A percentile compares a stretch with the other conserved stretches of the same genome.
Evolutionary conservation across 2,329 filamentous ascomycete genomes (phyloP).

Genomic region (Pestalotiopsis sp.): DNA sequence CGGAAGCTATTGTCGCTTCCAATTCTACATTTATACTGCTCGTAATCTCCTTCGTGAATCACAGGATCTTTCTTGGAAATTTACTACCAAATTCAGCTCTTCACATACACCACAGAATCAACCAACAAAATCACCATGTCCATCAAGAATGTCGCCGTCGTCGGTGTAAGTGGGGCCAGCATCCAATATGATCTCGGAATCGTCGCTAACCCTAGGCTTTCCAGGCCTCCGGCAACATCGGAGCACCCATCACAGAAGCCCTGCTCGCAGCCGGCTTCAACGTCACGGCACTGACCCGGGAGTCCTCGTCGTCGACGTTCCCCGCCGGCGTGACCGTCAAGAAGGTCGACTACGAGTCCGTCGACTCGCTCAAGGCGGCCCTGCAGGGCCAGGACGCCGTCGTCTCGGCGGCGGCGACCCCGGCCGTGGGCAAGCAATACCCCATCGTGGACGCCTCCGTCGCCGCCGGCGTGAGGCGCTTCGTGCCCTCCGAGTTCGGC

Average conservation of each 20-base stretch:
- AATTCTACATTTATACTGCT: neutral
- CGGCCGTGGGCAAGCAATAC: conserved; percentile 45
- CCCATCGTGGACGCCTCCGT: conserved; percentile 58
- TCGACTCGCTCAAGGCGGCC: conserved; percentile 44
- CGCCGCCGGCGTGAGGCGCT: conserved; percentile 57
- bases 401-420: conserved; percentile 49
- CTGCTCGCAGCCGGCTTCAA: conserved; percentile 41
- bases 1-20: neutral
- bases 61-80: neutral
- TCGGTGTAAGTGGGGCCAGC: conserved; percentile 14
- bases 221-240: conserved; percentile 35
- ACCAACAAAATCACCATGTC: neutral
- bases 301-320: conserved; percentile 39
- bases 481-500: conserved; percentile 59
- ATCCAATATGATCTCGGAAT: neutral
- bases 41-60: no score
- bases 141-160: conserved; percentile 17
- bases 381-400: conserved; percentile 59
- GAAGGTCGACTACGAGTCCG: conserved; percentile 49
- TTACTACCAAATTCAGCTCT: neutral
- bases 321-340: conserved; percentile 41
- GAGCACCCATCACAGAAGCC: conserved; percentile 27
- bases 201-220: neutral
- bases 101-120: neutral
- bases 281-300: conserved; percentile 53